Base-by-base conservation (phyloP, 2,329 filamentous ascomycete genomes). In the Sporothrix sp. region DNA sequence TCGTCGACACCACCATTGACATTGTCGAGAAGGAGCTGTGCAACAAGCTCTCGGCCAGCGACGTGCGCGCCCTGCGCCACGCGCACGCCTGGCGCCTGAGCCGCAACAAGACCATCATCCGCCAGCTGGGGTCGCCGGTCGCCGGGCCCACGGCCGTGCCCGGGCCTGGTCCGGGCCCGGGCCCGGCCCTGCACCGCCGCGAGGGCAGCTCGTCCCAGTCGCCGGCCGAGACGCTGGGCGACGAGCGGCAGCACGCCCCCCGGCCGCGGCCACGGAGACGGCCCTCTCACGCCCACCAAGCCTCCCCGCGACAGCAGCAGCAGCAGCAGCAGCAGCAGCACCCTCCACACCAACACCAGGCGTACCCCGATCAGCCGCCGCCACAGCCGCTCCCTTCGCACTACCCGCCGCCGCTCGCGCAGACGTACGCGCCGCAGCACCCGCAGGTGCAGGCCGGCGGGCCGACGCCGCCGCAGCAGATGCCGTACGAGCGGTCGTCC, bases 11-110 rank as follows among this genome's bases (percentile, higher is more conserved):
- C 4, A 55, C 53, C 6, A 30, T 55, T 4, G 51, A 55, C 16
- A 46, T 53, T 33, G 33, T 55, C 21, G 53, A 55, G 20, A 48
- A 44, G 16, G 50, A 52, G 45, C 38, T 48, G 37, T 49, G 50
- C 45, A 43, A 54, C 20, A 45, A 36, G 16, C 28, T 48, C 50
- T 40, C 50, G 5, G 43, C 49, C 2, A 35, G 27, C 18, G 44
- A 52, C 16, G 39, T 38, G 2, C 33, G 27, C 4, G 39, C 23
- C 2, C 25, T 40, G 13, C 32, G 49, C 3, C 38, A 47, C 3
- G 40, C 38, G 7, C 45, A 40, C 8, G 38, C 25, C 3, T 27
- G 16, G 13, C 38, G 40, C 8, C 33, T 43, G 21, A 44, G 36
- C 21, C 51, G 46, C 7, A 38, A 48, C n/a, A 42, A 40, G 18